These are phyloP conservation scores for Bremia lactucae DNA, from an alignment of 352 stramenopile genomes.

Conservation along the genomic window DNA sequence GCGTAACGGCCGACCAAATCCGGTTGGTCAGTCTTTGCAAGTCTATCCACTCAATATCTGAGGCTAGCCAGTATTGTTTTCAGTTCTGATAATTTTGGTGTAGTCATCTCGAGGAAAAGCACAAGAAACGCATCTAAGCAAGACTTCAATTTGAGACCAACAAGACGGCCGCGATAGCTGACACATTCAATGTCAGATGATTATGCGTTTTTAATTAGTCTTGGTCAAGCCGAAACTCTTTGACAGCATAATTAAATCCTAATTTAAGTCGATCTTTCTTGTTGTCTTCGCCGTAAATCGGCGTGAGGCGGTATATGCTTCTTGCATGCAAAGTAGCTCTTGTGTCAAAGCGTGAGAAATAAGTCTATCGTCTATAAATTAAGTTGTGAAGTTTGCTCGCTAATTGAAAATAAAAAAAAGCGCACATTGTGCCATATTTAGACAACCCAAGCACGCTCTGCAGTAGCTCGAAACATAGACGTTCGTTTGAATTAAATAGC, in stretches of 20 bases:
- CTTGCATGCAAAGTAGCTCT: slow-evolving; percentile 60
- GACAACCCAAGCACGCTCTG: slow-evolving; percentile 61
- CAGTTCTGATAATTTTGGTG: not conserved
- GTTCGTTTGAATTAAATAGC: slow-evolving; percentile 69
- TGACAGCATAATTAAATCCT: no score
- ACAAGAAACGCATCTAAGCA: no score
- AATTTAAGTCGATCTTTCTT: no score
- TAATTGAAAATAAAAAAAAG: not conserved
- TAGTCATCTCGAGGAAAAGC: no score
- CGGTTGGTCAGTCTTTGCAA: slow-evolving; percentile 7
- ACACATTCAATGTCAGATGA: slow-evolving; percentile 77
- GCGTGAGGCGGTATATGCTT: slow-evolving; percentile 58
- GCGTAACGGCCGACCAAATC: slow-evolving; percentile 22
- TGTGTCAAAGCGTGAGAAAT: no score
- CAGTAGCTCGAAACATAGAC: slow-evolving; percentile 66
- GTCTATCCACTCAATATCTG: no score
- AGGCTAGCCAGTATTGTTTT: slow-evolving; percentile 3
- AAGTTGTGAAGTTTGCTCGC: no score
- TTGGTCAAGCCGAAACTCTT: slow-evolving; percentile 56
- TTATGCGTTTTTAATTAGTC: slow-evolving; percentile 66
- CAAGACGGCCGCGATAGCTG: slow-evolving; percentile 52
- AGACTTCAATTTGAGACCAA: slow-evolving; percentile 18
- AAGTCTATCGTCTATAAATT: no score
- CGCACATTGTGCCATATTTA: slow-evolving; percentile 53
- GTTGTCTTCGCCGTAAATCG: slow-evolving; percentile 71